A percentile compares a stretch with the other conserved stretches of the same genome.
Conservation (phyloP, 257 asterid species). For the Forsythia suspensa region DNA sequence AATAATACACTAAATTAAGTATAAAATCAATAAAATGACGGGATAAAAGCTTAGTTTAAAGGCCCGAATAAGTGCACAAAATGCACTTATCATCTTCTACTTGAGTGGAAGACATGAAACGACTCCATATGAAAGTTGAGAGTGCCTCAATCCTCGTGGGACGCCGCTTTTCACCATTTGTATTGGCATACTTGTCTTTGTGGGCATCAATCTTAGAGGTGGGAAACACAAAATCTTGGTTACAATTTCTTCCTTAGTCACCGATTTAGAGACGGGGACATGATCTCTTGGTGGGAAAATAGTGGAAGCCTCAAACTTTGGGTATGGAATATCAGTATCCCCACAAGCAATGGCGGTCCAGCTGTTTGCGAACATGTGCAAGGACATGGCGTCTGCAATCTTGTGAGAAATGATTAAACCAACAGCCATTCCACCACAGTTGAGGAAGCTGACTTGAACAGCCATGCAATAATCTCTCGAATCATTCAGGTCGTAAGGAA, state of each 20-base stretch:
- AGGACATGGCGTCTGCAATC: slow-evolving; percentile 37
- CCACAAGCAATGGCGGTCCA: slow-evolving; percentile 40
- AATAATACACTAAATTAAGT: no score
- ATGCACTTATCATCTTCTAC: no score
- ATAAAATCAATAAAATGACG: no score
- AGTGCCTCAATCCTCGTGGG: slow-evolving; percentile 43
- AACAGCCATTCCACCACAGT: slow-evolving; percentile 46
- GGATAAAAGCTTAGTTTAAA: no score
- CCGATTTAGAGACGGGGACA: slow-evolving; percentile 18
- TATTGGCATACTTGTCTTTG: slow-evolving; percentile 27
- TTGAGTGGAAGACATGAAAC: slow-evolving; percentile 26
- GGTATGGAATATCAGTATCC: slow-evolving; percentile 8
- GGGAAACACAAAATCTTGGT: slow-evolving; percentile 34
- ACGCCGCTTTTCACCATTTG: not conserved
- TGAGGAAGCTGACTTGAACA: slow-evolving; percentile 33
- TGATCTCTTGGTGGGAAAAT: slow-evolving; percentile 42
- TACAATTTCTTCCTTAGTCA: slow-evolving; percentile 27
- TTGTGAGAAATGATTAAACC: slow-evolving; percentile 43
- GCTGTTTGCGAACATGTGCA: slow-evolving; percentile 22
- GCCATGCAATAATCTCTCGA: slow-evolving; percentile 18
- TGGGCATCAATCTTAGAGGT: slow-evolving; percentile 32
- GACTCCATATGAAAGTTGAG: slow-evolving; percentile 48
- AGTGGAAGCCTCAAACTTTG: slow-evolving; percentile 29
- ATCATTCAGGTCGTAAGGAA: slow-evolving; percentile 22
- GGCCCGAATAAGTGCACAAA: no score